phyloP scores from a whole-genome alignment of 371 early-diverging fungal genomes.

The Capniomyces stellatus region DNA sequence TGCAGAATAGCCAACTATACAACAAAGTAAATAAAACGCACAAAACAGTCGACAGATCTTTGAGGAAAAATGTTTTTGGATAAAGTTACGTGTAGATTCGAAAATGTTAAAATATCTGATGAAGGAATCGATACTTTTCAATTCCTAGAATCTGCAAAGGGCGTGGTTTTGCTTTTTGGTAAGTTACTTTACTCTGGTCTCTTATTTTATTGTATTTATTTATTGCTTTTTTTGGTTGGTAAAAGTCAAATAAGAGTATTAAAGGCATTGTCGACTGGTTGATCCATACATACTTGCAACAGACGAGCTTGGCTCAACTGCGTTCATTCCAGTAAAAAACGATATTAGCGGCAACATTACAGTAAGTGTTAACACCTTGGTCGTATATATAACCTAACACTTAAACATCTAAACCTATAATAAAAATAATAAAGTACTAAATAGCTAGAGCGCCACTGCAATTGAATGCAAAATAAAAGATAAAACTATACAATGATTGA shows the following conservation, averaged over 20 bases:
- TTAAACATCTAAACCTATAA: conserved; percentile 1
- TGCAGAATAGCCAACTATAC: no score
- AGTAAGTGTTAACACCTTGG: conserved; percentile 36
- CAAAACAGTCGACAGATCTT: no score
- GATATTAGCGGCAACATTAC: conserved; percentile 81
- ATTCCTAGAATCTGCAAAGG: conserved; percentile 79
- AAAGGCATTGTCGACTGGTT: no score
- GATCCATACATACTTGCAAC: not conserved
- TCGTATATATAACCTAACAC: no score
- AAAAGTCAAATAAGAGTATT: conserved; percentile 1
- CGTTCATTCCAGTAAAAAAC: conserved; percentile 63
- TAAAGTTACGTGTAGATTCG: conserved; percentile 39
- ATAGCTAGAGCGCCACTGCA: no score
- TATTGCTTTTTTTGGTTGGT: conserved; percentile 3
- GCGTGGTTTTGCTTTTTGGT: conserved; percentile 69
- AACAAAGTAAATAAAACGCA: no score
- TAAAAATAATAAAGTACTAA: no score
- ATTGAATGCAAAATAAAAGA: no score
- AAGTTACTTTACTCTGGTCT: conserved; percentile 19
- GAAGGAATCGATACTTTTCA: conserved; percentile 57
- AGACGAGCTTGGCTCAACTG: conserved; percentile 49
- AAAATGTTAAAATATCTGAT: conserved; percentile 38
- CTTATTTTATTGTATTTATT: not conserved
- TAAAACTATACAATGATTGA: no score
- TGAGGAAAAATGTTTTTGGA: conserved; percentile 42